Evolutionary conservation across 2,329 filamentous ascomycete species (phyloP), one percentile per base, ranked within the genome.

Genomic region (Curvularia lunata): DNA sequence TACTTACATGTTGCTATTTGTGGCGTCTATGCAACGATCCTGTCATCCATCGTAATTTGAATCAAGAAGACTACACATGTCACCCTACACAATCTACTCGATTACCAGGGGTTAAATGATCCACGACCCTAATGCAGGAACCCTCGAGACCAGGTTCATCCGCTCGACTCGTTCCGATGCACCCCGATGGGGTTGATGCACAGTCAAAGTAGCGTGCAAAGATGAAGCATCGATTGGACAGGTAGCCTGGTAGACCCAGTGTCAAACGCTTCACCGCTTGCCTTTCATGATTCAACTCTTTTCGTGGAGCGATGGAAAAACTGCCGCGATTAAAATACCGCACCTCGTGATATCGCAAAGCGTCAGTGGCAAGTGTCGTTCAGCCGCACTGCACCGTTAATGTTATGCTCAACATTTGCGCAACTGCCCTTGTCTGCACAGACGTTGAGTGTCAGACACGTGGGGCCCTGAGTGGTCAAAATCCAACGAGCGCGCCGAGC

Each of bases 391-490:
- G 53, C 48, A 59, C 42, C 45, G 48, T 56, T 37, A 54, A 54
- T 32, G 30, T 9, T 48, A 51, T 57, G 45, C 41, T 58, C 52
- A 54, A 56, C 30, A 43, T 25, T 48, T 27, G 37, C 34, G 19
- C 52, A 50, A 42, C 32, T 51, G 53, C 45, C 61, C 63, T 53
- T 59, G 54, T 52, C 52, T 41, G 51, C 48, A 55, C 59, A 56
- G 55, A 53, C 25, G 21, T 32, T 49, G 50, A 2, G n/a, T 37
- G 49, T 52, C 40, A 52, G 40, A 32, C 49, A 51, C 18, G 45
- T 52, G 48, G 46, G 46, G 57, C 45, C n/a, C 50, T 69, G 56
- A 69, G 53, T 70, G 67, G 66, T 58, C 54, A 62, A 53, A 48
- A 54, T 37, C 50, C 19, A 54, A 59, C 57, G 40, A 54, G 50